Evolutionary conservation across 2,329 filamentous ascomycete species (phyloP), one percentile per base, ranked within the genome.

Genomic region (Pyricularia sp.): DNA sequence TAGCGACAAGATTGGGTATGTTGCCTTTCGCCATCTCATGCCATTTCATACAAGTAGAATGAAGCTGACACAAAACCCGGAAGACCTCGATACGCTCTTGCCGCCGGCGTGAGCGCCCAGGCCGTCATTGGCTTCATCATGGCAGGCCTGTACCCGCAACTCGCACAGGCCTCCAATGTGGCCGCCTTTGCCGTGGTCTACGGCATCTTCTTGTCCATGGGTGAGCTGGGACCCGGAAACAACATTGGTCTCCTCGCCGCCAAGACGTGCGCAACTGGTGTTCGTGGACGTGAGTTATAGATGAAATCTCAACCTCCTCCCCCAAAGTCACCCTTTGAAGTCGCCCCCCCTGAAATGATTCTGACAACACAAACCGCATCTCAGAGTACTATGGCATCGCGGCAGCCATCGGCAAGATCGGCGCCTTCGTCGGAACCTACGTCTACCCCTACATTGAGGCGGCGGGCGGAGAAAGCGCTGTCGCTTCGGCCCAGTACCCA

Each of bases 171-270:
- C 0, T 72, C 81, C 66, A 85, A 91, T 66, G 85, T 94, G 4
- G 90, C 81, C 8, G 89, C 81, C 0, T 96, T 94, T 69, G 87
- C 90, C 1, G 88, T 92, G 5, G 84, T 93, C 2, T 93, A 92
- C 70, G 90, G 86, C 19, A 81, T 94, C 68, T 94, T 94, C 77
- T 78, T 91, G 1, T 84, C 87, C 0, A 80, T 93, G 1, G 90
- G 90, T 62, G 91, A 94, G 74, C 77, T 96, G 55, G 92, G 93
- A 0, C 91, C 93, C 0, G 93, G 93, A 13, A 90, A 96, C 78
- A 96, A 96, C 74, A 96, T 96, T 69, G 92, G 92, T 2, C 82
- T 96, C 0, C 75, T 96, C 33, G 92, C 93, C 0, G 89, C 89
- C 61, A 96, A 96, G 79, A 93, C 90, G 1, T 92, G 87, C 70